Evolutionary conservation across 23 red algal species (phyloP).

Genomic region (Agarophyton chilense): DNA sequence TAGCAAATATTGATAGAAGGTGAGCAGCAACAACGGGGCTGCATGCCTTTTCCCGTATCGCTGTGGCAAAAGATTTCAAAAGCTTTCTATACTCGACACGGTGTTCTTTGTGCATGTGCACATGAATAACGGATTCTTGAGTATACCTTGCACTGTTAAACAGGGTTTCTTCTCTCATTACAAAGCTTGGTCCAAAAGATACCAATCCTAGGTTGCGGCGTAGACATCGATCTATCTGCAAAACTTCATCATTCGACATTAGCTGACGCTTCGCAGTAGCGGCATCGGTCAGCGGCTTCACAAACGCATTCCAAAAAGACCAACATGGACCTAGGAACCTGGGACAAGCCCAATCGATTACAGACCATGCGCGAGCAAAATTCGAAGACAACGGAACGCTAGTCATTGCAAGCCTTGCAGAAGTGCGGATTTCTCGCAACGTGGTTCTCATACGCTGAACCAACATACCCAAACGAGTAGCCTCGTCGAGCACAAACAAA

Average conservation of each 20-base stretch:
- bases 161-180: conserved; percentile 21
- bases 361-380: conserved; percentile 9
- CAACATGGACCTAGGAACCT: conserved; percentile 10
- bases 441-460: background rate
- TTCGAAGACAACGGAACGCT: conserved; percentile 17
- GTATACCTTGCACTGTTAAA: background rate
- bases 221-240: background rate
- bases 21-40: conserved; percentile 21
- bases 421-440: conserved; percentile 7
- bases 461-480: background rate
- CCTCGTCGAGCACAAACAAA: conserved; percentile 56
- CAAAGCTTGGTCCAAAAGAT: conserved; percentile 1
- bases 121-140: conserved; percentile 16
- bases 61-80: background rate
- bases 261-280: background rate
- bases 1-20: conserved; percentile 21
- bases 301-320: conserved; percentile 32
- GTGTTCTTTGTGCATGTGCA: conserved; percentile 5
- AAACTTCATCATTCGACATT: background rate
- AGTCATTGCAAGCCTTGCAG: conserved; percentile 46
- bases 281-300: conserved; percentile 11
- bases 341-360: conserved; percentile 64
- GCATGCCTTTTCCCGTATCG: background rate
- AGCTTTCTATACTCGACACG: background rate
- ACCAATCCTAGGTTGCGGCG: background rate